These are phyloP conservation scores for Pistacia atlantica DNA, from an alignment of 345 rosid species.

Conservation along the genomic window DNA sequence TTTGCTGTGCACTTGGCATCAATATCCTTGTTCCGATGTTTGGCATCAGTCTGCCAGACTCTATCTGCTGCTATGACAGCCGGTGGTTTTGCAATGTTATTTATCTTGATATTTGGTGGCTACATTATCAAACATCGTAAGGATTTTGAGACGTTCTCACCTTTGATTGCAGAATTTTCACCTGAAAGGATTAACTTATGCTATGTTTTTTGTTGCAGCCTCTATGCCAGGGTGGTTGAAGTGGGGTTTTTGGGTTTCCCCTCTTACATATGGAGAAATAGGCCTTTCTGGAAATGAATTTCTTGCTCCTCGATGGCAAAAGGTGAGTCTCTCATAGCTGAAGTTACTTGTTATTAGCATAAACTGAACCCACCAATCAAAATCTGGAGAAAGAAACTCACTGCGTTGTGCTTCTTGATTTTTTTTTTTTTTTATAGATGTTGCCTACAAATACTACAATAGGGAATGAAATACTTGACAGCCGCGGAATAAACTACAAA, in stretches of 20 bases:
- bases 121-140: slow-evolving; percentile 64
- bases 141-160: slow-evolving; percentile 9
- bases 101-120: slow-evolving; percentile 57
- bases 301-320: slow-evolving; percentile 77
- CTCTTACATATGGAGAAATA: slow-evolving; percentile 67
- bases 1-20: slow-evolving; percentile 63
- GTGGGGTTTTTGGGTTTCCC: slow-evolving; percentile 84
- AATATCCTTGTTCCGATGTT: slow-evolving; percentile 66
- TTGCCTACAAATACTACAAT: slow-evolving; percentile 44
- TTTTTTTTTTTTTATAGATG: slow-evolving; percentile 27
- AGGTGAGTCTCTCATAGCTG: slow-evolving; percentile 35
- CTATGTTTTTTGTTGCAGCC: slow-evolving; percentile 44
- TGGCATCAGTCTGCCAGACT: slow-evolving; percentile 65
- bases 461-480: slow-evolving; percentile 53
- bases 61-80: slow-evolving; percentile 46
- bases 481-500: slow-evolving; percentile 60
- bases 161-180: background rate
- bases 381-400: background rate
- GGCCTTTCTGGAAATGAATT: slow-evolving; percentile 74
- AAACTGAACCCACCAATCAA: background rate
- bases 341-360: background rate
- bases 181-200: background rate
- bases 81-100: slow-evolving; percentile 46
- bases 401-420: background rate
- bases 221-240: slow-evolving; percentile 71